Conservation (phyloP, 805 yeast genomes). For the Lipomyces yamadae region DNA sequence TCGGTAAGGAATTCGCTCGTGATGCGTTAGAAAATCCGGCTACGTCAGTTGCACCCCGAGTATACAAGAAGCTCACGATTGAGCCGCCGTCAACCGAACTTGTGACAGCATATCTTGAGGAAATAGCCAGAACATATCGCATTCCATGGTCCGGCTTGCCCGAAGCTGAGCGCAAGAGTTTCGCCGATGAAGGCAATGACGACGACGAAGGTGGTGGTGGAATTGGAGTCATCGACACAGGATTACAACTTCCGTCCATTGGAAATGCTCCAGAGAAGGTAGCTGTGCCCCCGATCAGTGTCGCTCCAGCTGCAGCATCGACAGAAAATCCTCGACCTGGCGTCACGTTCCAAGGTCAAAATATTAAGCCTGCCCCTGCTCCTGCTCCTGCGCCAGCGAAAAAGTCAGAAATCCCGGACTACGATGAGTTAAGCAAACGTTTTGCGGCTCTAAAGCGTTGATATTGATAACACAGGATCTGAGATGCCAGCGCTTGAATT, state of each 20-base stretch:
- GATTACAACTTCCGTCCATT: slow-evolving; percentile 40
- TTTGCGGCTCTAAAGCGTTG: slow-evolving; percentile 69
- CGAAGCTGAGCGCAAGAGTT: slow-evolving; percentile 44
- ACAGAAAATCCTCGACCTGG: slow-evolving; percentile 45
- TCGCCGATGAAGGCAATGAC: slow-evolving; percentile 42
- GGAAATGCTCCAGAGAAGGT: slow-evolving; percentile 36
- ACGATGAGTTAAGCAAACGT: slow-evolving; percentile 69
- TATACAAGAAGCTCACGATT: slow-evolving; percentile 63
- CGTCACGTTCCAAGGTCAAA: slow-evolving; percentile 39
- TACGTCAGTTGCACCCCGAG: slow-evolving; percentile 67
- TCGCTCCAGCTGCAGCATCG: slow-evolving; percentile 43
- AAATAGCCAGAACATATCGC: slow-evolving; percentile 78
- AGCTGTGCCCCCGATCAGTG: slow-evolving; percentile 43
- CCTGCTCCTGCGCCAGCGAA: slow-evolving; percentile 17
- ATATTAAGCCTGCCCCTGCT: slow-evolving; percentile 14
- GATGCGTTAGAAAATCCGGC: slow-evolving; percentile 58
- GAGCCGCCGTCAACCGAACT: slow-evolving; percentile 69
- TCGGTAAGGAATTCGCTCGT: slow-evolving; percentile 69
- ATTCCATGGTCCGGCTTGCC: slow-evolving; percentile 68
- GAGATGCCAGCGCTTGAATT: not conserved
- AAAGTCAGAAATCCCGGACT: slow-evolving; percentile 46
- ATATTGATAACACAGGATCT: not conserved
- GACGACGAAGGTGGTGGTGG: slow-evolving; percentile 41
- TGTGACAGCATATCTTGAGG: slow-evolving; percentile 72
- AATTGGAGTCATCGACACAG: slow-evolving; percentile 36